Base-by-base conservation (phyloP, 768 basidiomycete genomes). In the Tricholoma sp. region DNA sequence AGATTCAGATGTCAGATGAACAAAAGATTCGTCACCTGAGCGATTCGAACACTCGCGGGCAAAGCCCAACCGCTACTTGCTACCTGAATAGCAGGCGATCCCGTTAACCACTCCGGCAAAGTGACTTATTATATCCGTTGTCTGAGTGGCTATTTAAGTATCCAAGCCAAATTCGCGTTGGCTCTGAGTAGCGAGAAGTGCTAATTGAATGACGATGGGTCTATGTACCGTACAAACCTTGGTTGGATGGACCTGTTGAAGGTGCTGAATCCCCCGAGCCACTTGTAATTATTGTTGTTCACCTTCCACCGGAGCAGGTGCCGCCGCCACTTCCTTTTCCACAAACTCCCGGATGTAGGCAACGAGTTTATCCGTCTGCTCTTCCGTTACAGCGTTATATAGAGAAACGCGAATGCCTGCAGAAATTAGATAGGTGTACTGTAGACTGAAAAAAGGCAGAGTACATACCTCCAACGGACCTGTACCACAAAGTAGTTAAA, bases 81-180 rank as follows among this genome's bases (percentile, higher is more conserved):
- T 68, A 39, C 27, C 29, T 16, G n/a, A 9, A 46, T 86, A 85
- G 83, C 84, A 85, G 85, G 84, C 83, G 81, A 84, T 83, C 83
- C 83, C 83, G 83, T 89, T 91, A 89, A 91, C 89, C 89, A 89
- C 89, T 91, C 89, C 88, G 88, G 88, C 88, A 91, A 90, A 89
- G 89, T 88, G 85, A 88, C 86, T 47, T 64, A 12, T 34, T 18
- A 43, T 1, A 5, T 9, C 7, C 9, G 1, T 19, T 27, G 8
- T 32, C 8, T 7, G 2, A 4, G 31, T 32, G 31, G 31, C 6
- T 32, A 32, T 8, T 32, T 29, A 29, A 29, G n/a, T n/a, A n/a
- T n/a, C n/a, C n/a, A n/a, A n/a, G n/a, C n/a, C n/a, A n/a, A n/a
- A n/a, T n/a, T n/a, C n/a, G n/a, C n/a, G n/a, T n/a, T n/a, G n/a